Evolutionary conservation across 768 basidiomycete genomes (phyloP), one percentile per base, ranked within the genome.

Genomic region (Tulasnella sp.): DNA sequence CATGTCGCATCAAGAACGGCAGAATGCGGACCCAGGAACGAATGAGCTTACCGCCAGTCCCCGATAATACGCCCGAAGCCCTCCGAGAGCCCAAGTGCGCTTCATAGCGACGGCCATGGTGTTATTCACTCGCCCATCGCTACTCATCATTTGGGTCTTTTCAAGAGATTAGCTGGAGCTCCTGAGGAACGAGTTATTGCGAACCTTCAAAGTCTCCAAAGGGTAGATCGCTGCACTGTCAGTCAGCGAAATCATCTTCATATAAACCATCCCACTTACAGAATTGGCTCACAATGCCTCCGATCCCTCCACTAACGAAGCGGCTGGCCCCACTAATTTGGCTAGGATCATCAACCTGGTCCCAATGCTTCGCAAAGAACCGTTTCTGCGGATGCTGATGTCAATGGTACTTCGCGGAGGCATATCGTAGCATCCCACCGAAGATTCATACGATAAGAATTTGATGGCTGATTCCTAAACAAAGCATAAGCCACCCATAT

Each of bases 61-160:
- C 52, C 91, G 81, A 71, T 98, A 99, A 67, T 84, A 98, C 35
- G 88, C 83, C 61, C 81, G 76, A 17, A 88, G 55, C 19, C 88
- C 84, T 21, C 93, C 92, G 12, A 86, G 69, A 39, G 68, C 67
- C 84, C 88, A 96, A 60, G 97, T 74, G 58, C 79, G 78, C 51
- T 76, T 78, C 14, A 80, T 80, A 4, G 91, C 86, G 32, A 71
- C 69, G 9, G 75, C 54, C 58, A 92, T 69, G 59, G 77, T 74
- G 63, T 79, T 31, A 57, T 59, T 57, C 25, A 61, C 56, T 29
- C 54, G 59, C 17, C 65, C 83, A 2, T 85, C 76, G 61, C 78
- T 84, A 67, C 91, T 94, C 90, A 97, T 97, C 81, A 97, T 88
- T 80, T 96, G 88, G 0, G 94, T 98, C 83, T 77, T 59, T 11